Percentiles rank a stretch among this genome's conserved stretches.
Evolutionary conservation across 192 early-diverging fungal genomes (phyloP).

Genomic region (Pilaira anomala): DNA sequence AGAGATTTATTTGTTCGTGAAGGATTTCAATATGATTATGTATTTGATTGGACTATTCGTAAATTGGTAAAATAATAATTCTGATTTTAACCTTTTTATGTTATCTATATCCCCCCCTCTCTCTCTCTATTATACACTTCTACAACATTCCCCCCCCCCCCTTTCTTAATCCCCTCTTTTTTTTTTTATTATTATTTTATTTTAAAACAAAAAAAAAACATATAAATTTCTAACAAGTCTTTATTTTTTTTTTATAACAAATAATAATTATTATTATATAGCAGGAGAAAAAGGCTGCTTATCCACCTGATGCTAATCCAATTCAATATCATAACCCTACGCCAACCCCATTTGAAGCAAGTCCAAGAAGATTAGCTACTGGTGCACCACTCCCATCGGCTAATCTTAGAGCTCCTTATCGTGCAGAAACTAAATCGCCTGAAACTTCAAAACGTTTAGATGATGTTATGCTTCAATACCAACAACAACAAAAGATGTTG

Average conservation of each 20-base stretch:
- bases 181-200: too few relatives aligned
- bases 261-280: slow-evolving; percentile 3
- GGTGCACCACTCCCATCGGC: slow-evolving; percentile 21
- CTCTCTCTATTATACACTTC: too few relatives aligned
- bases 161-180: too few relatives aligned
- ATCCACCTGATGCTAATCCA: background rate
- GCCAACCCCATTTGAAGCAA: slow-evolving; percentile 1
- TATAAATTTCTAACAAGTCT: too few relatives aligned
- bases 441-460: slow-evolving; percentile 35
- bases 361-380: slow-evolving; percentile 15
- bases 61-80: slow-evolving; percentile 51
- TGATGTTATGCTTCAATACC: slow-evolving; percentile 40
- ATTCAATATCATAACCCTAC: slow-evolving; percentile 3
- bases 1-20: slow-evolving; percentile 81
- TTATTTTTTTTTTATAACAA: slow-evolving; percentile 8
- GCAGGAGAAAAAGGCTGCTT: slow-evolving; percentile 32
- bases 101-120: background rate
- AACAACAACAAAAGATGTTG: slow-evolving; percentile 35
- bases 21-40: slow-evolving; percentile 84
- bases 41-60: slow-evolving; percentile 87
- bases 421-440: slow-evolving; percentile 29
- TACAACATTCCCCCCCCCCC: too few relatives aligned
- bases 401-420: slow-evolving; percentile 22
- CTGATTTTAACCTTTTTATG: background rate
- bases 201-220: too few relatives aligned